Conservation (phyloP, 768 basidiomycete species). For the Mrakia blollopis region DNA sequence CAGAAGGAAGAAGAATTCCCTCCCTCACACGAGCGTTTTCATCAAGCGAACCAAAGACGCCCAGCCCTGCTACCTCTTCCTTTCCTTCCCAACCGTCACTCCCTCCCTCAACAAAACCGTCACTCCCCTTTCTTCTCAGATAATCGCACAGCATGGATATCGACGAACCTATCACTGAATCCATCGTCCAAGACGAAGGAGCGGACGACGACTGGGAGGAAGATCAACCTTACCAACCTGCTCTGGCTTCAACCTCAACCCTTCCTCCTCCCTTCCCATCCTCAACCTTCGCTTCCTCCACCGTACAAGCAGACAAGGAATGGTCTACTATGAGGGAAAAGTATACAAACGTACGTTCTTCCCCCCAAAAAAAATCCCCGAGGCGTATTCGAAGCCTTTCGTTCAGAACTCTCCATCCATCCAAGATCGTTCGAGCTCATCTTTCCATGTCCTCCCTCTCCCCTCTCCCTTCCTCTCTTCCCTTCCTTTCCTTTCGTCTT, state of each 20-base stretch:
- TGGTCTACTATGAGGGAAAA: constrained; percentile 24
- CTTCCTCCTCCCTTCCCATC: neutral
- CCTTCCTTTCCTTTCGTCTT: neutral
- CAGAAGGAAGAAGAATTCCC: neutral
- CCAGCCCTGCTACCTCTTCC: neutral
- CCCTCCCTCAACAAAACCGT: neutral
- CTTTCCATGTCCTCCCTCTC: neutral
- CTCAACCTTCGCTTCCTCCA: neutral
- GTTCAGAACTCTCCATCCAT: neutral
- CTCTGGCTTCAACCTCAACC: neutral
- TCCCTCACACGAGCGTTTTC: neutral
- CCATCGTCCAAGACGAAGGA: neutral
- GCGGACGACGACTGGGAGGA: neutral
- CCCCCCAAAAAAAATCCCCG: no score
- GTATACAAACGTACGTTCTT: constrained; percentile 25
- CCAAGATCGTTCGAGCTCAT: neutral
- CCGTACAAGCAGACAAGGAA: constrained; percentile 19
- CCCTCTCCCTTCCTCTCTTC: neutral
- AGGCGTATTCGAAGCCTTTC: neutral
- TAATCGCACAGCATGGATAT: neutral
- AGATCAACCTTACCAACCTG: neutral
- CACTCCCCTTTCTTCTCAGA: neutral
- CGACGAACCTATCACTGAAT: neutral
- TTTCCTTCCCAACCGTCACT: neutral
- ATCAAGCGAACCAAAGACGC: neutral